Evolutionary conservation across 78 protist genomes (phyloP).

Genomic region (Goniomonas avonlea): DNA sequence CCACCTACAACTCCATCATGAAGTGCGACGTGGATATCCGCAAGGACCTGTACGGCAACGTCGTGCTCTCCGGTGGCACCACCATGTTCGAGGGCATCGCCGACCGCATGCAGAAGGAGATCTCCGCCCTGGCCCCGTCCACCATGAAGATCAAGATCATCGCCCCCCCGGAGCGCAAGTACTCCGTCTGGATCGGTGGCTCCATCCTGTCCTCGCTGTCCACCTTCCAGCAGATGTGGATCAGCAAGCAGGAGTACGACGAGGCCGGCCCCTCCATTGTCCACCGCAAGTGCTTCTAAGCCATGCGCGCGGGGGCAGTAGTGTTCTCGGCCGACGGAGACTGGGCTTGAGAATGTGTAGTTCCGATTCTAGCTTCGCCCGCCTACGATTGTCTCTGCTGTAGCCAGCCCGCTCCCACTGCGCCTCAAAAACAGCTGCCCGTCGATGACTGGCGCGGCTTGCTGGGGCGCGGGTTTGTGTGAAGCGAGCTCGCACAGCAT

Average conservation of each 20-base stretch:
- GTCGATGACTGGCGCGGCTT: too few relatives aligned
- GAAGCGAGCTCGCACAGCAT: too few relatives aligned
- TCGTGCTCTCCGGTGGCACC: constrained; percentile 88
- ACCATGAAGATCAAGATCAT: constrained; percentile 51
- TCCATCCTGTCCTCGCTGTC: constrained; percentile 74
- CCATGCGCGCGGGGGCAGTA: too few relatives aligned
- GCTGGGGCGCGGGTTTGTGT: too few relatives aligned
- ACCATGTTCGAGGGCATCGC: constrained; percentile 84
- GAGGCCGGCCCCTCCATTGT: constrained; percentile 70
- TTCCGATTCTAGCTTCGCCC: too few relatives aligned
- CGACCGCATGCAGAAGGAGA: constrained; percentile 56
- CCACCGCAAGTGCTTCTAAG: constrained; percentile 60
- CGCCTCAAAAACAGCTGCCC: too few relatives aligned
- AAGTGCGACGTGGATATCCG: constrained; percentile 85
- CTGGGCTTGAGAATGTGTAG: too few relatives aligned
- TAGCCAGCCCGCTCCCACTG: too few relatives aligned
- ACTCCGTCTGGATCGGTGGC: constrained; percentile 80
- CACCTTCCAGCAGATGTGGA: constrained; percentile 79
- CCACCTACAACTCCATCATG: constrained; percentile 61
- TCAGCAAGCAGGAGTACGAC: constrained; percentile 66
- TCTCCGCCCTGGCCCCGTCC: constrained; percentile 51
- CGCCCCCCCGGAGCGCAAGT: constrained; percentile 71
- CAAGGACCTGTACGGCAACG: constrained; percentile 79
- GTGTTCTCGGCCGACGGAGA: too few relatives aligned
- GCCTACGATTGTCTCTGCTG: too few relatives aligned